Evolutionary conservation across 2,329 filamentous ascomycete genomes (phyloP), one percentile per base, ranked within the genome.

Genomic region (Aspergillus amoenus): DNA sequence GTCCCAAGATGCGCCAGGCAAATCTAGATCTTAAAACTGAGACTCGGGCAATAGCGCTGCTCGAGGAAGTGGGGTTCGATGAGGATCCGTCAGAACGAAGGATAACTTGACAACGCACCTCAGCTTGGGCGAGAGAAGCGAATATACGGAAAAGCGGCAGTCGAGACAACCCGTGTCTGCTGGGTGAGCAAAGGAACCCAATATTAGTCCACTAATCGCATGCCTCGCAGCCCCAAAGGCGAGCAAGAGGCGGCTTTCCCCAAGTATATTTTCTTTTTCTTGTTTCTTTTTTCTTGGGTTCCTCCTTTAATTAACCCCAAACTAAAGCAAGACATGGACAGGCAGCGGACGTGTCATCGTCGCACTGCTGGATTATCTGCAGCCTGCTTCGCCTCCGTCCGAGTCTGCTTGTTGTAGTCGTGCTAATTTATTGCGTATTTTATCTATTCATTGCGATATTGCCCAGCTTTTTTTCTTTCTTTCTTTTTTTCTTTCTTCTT

Each of bases 1-100:
- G 56, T 45, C 40, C 56, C 56, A 50, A 57, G 58, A 59, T 51
- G 53, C 50, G 53, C 56, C 59, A 61, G 58, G 41, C 54, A 46
- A 44, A 55, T 58, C 50, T 50, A 58, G 54, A 58, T 46, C 42
- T 27, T n/a, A 34, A 37, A 47, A 27, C 41, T 52, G 15, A 55
- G 42, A 52, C 39, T 55, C 45, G 41, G 17, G 50, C 48, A 48
- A 46, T 60, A 43, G 60, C 52, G 57, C 50, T 53, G 58, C 53
- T 57, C 39, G 30, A 39, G 24, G 51, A 53, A 60, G 52, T 58
- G 52, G 42, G 44, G 48, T n/a, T 17, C 9, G 37, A 21, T 18
- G 21, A 37, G 12, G 32, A 45, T 44, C 30, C 17, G 40, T 51
- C 32, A 34, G 8, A 41, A 9, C 21, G 22, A 42, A 11, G 27